Evolutionary conservation across 495 filamentous ascomycete genomes (phyloP), one percentile per base, ranked within the genome.

Genomic region (Amphirosellinia nigrospora): DNA sequence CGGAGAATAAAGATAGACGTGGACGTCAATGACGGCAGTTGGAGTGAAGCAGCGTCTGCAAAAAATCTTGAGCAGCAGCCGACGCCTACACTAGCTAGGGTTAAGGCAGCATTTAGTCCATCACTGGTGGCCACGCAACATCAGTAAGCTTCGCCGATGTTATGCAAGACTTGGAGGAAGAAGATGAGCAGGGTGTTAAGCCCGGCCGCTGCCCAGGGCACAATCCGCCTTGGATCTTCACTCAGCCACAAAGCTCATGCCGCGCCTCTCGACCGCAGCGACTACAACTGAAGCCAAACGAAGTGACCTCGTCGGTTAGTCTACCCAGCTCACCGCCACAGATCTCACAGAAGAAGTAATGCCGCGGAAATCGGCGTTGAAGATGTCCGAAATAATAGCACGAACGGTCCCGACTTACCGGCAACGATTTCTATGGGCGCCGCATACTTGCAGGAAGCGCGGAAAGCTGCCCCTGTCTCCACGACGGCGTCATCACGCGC

Each of bases 401-500:
- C 62, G 32, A 74, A 71, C 45, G 69, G 48, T 39, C 70, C 56
- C 6, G 72, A 72, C 66, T 66, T 64, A 15, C 67, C 72, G 3
- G 39, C 68, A 5, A 36, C 72, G 16, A 53, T 71, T 30, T 75
- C 74, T 21, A 52, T 71, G 7, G 75, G 76, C 26, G 78, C 73
- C n/a, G 74, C 76, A 30, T 83, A 80, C 59, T 74, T 80, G 7
- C 75, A 80, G 70, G 74, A 79, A 59, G 81, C 80, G 15, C 75
- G 81, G 39, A 74, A 78, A 34, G 63, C 68, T 10, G 75, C 74
- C 0, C 79, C 77, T 2, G 59, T 74, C 9, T 71, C 75, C 11
- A 62, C 75, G 23, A 28, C 46, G 8, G 36, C 74, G 9, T 28
- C 74, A 50, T 72, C 76, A 4, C 64, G 76, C 13, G 67, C 72